phyloP scores from a whole-genome alignment of 768 basidiomycete genomes.

The Asterophora parasitica region DNA sequence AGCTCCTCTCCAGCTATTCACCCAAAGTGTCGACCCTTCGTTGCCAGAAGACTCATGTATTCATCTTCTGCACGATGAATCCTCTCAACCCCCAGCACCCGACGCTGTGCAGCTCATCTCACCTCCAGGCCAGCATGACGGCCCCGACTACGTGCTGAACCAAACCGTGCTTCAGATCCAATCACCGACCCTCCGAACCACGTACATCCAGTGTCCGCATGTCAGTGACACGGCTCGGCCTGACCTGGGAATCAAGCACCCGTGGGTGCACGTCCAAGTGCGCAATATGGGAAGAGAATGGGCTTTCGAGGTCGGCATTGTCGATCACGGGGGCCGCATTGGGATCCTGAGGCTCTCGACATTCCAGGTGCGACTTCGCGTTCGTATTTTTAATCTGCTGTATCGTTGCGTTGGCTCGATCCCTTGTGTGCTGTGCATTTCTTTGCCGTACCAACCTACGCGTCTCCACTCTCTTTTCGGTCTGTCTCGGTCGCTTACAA shows the following conservation, averaged over 20 bases:
- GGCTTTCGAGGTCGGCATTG: slow-evolving; percentile 72
- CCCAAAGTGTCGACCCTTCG: slow-evolving; percentile 37
- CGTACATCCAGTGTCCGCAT: slow-evolving; percentile 64
- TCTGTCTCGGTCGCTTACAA: background rate
- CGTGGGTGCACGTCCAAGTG: slow-evolving; percentile 75
- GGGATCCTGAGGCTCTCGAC: slow-evolving; percentile 70
- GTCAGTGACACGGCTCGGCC: slow-evolving; percentile 9
- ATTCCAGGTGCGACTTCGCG: slow-evolving; percentile 58
- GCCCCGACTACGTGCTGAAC: slow-evolving; percentile 36
- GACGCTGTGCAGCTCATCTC: slow-evolving; percentile 43
- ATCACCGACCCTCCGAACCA: slow-evolving; percentile 64
- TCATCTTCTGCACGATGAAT: slow-evolving; percentile 56
- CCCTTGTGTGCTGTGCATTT: too few relatives aligned
- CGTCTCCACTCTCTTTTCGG: background rate
- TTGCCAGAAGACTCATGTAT: slow-evolving; percentile 61
- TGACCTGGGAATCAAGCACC: slow-evolving; percentile 57
- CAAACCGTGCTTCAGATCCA: slow-evolving; percentile 79
- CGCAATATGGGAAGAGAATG: slow-evolving; percentile 63
- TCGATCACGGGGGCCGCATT: slow-evolving; percentile 54
- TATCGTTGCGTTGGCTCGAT: too few relatives aligned
- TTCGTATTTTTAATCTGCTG: background rate
- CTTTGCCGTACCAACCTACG: background rate
- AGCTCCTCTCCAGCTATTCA: slow-evolving; percentile 57
- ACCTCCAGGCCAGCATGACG: slow-evolving; percentile 25
- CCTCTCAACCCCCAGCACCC: slow-evolving; percentile 45